A percentile compares a stretch with the other conserved stretches of the same genome.
phyloP scores from a whole-genome alignment of 2,329 filamentous ascomycete genomes.

The Nemania diffusa region DNA sequence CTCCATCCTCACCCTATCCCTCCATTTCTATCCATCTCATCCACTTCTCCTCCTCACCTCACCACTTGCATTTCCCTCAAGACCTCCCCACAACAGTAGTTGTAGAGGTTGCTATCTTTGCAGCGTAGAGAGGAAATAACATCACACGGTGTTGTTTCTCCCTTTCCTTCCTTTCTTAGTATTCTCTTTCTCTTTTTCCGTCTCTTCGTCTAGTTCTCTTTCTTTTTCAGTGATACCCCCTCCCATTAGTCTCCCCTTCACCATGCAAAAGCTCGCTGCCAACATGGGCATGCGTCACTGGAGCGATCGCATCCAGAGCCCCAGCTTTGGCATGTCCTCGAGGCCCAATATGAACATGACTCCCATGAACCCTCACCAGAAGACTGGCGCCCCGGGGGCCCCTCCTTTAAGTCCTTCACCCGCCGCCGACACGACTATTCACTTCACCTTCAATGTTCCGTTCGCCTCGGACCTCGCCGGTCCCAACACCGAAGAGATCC shows the following conservation, averaged over 20 bases:
- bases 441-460: constrained; percentile 96
- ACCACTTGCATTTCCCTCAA: constrained; percentile 43
- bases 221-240: constrained; percentile 43
- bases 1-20: constrained; percentile 26
- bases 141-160: constrained; percentile 40
- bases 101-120: constrained; percentile 42
- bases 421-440: constrained; percentile 79
- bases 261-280: constrained; percentile 73
- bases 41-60: constrained; percentile 43
- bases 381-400: constrained; percentile 62
- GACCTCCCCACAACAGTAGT: constrained; percentile 41
- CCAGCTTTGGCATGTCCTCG: constrained; percentile 71
- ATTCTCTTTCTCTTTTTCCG: constrained; percentile 39
- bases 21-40: constrained; percentile 37
- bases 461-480: constrained; percentile 93
- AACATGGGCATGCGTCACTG: constrained; percentile 80
- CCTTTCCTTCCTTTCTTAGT: constrained; percentile 45
- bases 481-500: constrained; percentile 92
- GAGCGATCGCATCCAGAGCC: constrained; percentile 73
- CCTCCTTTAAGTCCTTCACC: constrained; percentile 73
- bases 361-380: constrained; percentile 66
- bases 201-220: constrained; percentile 33
- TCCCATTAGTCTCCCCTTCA: constrained; percentile 50
- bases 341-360: constrained; percentile 67
- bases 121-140: constrained; percentile 42